Evolutionary conservation across 768 basidiomycete genomes (phyloP), one percentile per base, ranked within the genome.

Genomic region (Dacryopinax primogenitus): DNA sequence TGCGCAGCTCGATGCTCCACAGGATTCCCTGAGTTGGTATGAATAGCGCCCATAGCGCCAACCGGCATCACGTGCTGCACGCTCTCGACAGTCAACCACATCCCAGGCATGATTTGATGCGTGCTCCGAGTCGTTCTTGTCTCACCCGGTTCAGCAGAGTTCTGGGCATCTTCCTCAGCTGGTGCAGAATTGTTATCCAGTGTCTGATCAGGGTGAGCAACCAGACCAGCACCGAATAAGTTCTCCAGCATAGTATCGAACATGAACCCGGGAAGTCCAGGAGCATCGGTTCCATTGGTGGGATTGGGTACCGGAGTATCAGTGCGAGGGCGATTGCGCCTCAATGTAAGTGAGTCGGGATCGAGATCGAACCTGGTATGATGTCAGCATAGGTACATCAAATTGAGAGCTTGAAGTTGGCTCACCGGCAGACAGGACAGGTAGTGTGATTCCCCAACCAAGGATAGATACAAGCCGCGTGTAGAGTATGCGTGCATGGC

Each of bases 351-450:
- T 18, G 51, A 58, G 32, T 58, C 51, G 26, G 51, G 51, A 32
- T 58, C 51, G 23, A 58, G 51, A 32, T 58, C 51, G 51, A 58
- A 58, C 9, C 51, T 58, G 51, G 51, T 9, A 58, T 58, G 26
- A 58, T n/a, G 26, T 58, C 51, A 58, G 30, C 26, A 28, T 6
- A 26, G 12, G 26, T 30, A 15, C 4, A 30, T 15, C 18, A 30
- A 58, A 58, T 23, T 3, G 13, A 58, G 51, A 58, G 18, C 3
- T n/a, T n/a, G n/a, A 18, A 58, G 11, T 13, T 4, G 26, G 32
- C 51, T 58, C 21, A 58, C 51, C 51, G 51, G 21, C 51, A 58
- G 51, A 58, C 51, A 58, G 51, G 51, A 21, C 51, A 58, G 51
- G 51, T 58, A 28, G 51, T 58, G 18, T 58, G 51, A 21, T 58